Percentiles rank a stretch among this genome's conserved stretches.
phyloP scores from a whole-genome alignment of 176 grass and related monocot genomes.

The Avena sativa region DNA sequence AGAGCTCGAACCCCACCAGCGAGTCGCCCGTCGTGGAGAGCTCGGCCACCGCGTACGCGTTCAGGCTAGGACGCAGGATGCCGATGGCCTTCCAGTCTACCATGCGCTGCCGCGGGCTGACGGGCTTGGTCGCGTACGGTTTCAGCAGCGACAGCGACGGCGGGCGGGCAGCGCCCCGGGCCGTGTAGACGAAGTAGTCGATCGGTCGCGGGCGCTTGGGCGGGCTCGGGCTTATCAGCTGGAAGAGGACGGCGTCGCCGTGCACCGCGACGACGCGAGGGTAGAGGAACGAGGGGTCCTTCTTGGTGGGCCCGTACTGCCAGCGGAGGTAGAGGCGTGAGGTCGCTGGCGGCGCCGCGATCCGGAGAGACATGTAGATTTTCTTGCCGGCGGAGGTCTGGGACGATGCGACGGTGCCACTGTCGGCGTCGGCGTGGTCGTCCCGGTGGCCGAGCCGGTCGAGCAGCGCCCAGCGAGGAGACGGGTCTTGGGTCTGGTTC shows the following conservation, averaged over 20 bases:
- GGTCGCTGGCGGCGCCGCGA: constrained; percentile 3
- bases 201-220: too few species aligned
- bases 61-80: not conserved
- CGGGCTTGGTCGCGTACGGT: not conserved
- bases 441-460: not conserved
- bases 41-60: not conserved
- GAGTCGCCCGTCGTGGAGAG: not conserved
- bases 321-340: constrained; percentile 6
- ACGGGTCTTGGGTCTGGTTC: not conserved
- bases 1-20: not conserved
- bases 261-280: not conserved
- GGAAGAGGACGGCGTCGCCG: constrained; percentile 14
- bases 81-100: not conserved
- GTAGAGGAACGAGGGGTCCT: not conserved
- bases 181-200: not conserved
- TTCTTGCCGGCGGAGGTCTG: not conserved
- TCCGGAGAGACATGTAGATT: not conserved
- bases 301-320: not conserved
- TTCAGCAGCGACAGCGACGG: not conserved
- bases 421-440: not conserved
- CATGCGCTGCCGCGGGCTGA: not conserved
- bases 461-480: constrained; percentile 16
- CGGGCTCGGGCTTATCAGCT: not conserved
- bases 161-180: not conserved
- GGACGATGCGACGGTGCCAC: not conserved